phyloP scores from a whole-genome alignment of 257 asterid genomes.

The Nicotiana undulata region DNA sequence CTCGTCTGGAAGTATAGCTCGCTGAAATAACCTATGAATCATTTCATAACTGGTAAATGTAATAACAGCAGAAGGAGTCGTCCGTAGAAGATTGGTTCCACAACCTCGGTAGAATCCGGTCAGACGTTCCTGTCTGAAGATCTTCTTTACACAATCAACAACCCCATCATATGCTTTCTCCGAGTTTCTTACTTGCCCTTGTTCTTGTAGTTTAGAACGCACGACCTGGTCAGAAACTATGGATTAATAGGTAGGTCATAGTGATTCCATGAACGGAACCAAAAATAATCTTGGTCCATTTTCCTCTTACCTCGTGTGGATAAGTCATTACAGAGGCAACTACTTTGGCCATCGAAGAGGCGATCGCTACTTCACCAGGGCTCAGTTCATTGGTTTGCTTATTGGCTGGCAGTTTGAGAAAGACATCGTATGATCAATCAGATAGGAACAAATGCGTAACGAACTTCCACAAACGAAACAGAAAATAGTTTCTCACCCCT shows the following conservation, averaged over 20 bases:
- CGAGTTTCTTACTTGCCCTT: constrained; percentile 53
- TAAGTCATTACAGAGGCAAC: constrained; percentile 84
- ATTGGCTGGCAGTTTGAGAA: constrained; percentile 35
- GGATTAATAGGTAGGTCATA: not conserved
- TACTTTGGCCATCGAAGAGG: constrained; percentile 76
- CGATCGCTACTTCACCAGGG: constrained; percentile 69
- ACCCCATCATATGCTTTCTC: constrained; percentile 62
- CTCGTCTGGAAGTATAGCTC: constrained; percentile 39
- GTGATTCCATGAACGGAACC: not conserved
- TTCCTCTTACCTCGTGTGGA: constrained; percentile 77
- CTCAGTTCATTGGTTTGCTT: constrained; percentile 45
- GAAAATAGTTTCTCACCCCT: constrained; percentile 37
- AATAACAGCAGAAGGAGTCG: constrained; percentile 90
- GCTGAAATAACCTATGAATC: constrained; percentile 62
- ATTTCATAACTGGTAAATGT: constrained; percentile 89
- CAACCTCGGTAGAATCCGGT: constrained; percentile 93
- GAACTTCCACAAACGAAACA: not conserved
- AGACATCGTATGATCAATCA: not conserved
- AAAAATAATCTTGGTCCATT: not conserved
- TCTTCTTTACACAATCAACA: constrained; percentile 65
- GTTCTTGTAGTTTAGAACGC: constrained; percentile 95
- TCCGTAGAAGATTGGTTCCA: constrained; percentile 86
- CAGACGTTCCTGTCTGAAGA: constrained; percentile 56
- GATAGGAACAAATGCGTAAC: not conserved
- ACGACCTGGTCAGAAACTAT: constrained; percentile 44